These are phyloP conservation scores for Stenocarpella maydis DNA, from an alignment of 2,329 filamentous ascomycete genomes.

Conservation along the genomic window DNA sequence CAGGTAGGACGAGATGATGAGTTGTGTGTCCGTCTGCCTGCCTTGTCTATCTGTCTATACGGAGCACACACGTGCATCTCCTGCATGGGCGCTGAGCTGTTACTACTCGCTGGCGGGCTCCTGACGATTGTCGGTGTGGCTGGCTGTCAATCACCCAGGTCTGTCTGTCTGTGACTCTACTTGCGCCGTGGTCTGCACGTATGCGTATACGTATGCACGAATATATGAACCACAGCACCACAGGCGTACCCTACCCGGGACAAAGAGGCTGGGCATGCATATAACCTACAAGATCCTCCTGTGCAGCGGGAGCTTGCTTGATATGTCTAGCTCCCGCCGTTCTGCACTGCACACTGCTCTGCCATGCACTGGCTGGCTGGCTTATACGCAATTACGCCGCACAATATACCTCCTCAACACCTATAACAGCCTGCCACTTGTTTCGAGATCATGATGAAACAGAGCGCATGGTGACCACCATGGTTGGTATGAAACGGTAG, in stretches of 20 bases:
- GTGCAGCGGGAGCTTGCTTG: conserved; percentile 27
- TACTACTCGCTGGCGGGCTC: conserved; percentile 15
- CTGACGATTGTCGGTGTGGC: conserved; percentile 23
- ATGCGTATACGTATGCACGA: too few species aligned
- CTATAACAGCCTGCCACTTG: conserved; percentile 18
- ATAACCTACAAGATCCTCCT: background rate
- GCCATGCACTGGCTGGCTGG: background rate
- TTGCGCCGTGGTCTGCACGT: background rate
- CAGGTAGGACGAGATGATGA: background rate
- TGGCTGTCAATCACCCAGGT: conserved; percentile 10
- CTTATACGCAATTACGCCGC: background rate
- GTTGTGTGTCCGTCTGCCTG: background rate
- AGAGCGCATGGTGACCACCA: conserved; percentile 1
- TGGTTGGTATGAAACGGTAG: conserved; percentile 10
- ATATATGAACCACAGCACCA: conserved; percentile 14
- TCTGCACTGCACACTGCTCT: background rate
- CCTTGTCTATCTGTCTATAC: background rate
- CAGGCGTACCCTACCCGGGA: background rate
- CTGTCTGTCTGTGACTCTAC: background rate
- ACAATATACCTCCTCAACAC: conserved; percentile 2
- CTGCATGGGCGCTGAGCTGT: conserved; percentile 12
- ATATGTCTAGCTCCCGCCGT: conserved; percentile 26
- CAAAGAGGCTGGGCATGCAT: conserved; percentile 14
- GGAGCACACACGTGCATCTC: conserved; percentile 19
- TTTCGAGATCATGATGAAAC: conserved; percentile 22